Base-by-base conservation (phyloP, 202 grass and related monocot genomes). In the Setaria italica region DNA sequence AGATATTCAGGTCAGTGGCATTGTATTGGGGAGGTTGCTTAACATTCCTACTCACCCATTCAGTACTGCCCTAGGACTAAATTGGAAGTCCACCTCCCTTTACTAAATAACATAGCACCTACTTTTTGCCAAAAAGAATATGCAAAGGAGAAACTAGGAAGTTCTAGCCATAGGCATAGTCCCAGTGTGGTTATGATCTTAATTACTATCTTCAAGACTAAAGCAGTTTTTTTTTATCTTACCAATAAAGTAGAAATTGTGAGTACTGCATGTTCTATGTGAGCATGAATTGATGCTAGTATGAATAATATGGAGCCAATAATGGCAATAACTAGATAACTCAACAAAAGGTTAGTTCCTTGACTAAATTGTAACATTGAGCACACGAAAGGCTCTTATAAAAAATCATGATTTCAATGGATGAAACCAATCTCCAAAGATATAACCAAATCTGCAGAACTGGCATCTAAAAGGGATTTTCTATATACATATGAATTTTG, bases 181-280 rank as follows among this genome's bases (percentile, higher is more conserved):
- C 71, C 25, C 1, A 69, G 43, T 69, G 35, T 19, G 13, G 19
- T 45, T 67, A 67, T 35, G 25, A 25, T 25, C 25, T 25, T 25
- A 25, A 25, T 25, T 25, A 6, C 59, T 16, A 49, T 70, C 51
- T 70, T 82, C 21, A 71, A 46, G 17, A 37, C 11, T 47, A 58
- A 3, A 57, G 37, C n/a, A 85, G 47, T 54, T 65, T 78, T 37
- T 57, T 77, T 11, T 78, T 19, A 77, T 59, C 39, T 64, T 19
- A 9, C 14, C 41, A 33, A 48, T 0, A 78, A 78, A 21, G 45
- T 35, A 74, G 30, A 41, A 74, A 29, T 48, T 47, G 39, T 53
- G 29, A 77, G 39, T 59, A 67, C 8, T 21, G 10, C 37, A 76
- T 67, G 51, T 15, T 46, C n/a, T 47, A 21, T 77, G 72, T 45